Evolutionary conservation across 345 rosid genomes (phyloP).

Genomic region (Rhodamnia rubescens): DNA sequence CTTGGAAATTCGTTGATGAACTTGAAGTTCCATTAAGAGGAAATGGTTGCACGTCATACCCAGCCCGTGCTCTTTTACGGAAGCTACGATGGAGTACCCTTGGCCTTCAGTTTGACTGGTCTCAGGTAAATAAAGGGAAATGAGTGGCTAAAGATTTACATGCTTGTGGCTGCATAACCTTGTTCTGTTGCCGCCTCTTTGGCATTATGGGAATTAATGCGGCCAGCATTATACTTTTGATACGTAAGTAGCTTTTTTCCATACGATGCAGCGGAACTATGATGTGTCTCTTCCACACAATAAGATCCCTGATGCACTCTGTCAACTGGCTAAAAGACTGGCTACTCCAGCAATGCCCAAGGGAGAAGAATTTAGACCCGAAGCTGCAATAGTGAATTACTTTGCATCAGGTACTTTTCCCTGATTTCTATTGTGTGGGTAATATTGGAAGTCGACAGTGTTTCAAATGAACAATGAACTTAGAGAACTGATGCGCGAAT

Average conservation of each 20-base stretch:
- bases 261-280: constrained; percentile 58
- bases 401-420: constrained; percentile 51
- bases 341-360: constrained; percentile 70
- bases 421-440: not conserved
- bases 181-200: not conserved
- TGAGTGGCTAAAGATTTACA: not conserved
- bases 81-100: constrained; percentile 94
- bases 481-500: not conserved
- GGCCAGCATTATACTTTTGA: not conserved
- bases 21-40: constrained; percentile 10
- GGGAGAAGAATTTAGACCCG: constrained; percentile 76
- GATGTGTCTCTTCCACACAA: constrained; percentile 71
- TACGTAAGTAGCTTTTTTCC: not conserved
- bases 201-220: not conserved
- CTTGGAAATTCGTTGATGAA: constrained; percentile 55
- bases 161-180: not conserved
- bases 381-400: constrained; percentile 89
- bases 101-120: constrained; percentile 92
- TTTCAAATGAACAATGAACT: not conserved
- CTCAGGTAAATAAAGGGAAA: constrained; percentile 36
- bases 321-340: constrained; percentile 58
- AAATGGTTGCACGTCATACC: constrained; percentile 26
- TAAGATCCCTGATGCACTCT: constrained; percentile 68
- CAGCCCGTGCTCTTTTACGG: constrained; percentile 44
- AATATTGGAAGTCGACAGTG: not conserved